Percentiles rank a stretch among this genome's conserved stretches.
Evolutionary conservation across 1,284 basidiomycete species (phyloP).

Genomic region (Marasmius tenuissimus): DNA sequence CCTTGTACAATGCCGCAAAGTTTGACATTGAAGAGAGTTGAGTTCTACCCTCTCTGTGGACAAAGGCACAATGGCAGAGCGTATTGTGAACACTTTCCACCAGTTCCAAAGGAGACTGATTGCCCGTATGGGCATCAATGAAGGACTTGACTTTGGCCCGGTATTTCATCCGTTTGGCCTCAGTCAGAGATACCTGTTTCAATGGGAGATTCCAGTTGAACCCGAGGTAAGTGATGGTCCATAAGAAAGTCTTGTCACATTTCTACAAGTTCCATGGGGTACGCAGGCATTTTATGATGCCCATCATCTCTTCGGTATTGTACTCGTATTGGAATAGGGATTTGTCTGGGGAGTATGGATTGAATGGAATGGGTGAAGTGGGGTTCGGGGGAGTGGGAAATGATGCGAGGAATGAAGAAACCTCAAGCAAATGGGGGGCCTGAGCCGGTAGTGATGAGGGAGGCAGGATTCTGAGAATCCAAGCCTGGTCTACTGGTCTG

Average conservation of each 20-base stretch:
- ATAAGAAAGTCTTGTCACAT: slow-evolving; percentile 12
- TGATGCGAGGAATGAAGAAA: not conserved
- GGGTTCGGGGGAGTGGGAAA: not conserved
- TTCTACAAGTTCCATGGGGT: slow-evolving; percentile 31
- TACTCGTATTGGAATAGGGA: slow-evolving; percentile 16
- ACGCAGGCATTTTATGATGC: slow-evolving; percentile 18
- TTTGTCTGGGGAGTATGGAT: not conserved
- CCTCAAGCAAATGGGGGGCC: no score
- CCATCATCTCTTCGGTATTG: slow-evolving; percentile 14
- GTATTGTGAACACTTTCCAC: slow-evolving; percentile 27
- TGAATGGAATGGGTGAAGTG: not conserved
- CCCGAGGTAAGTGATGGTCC: slow-evolving; percentile 20
- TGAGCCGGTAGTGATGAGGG: no score
- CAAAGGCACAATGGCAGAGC: slow-evolving; percentile 33
- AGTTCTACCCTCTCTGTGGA: slow-evolving; percentile 27
- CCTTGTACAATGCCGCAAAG: slow-evolving; percentile 11
- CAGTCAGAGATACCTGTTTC: slow-evolving; percentile 21
- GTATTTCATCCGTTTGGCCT: slow-evolving; percentile 12
- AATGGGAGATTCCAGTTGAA: slow-evolving; percentile 23
- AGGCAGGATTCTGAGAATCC: no score
- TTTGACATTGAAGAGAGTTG: slow-evolving; percentile 27
- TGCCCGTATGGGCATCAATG: not conserved
- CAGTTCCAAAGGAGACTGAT: slow-evolving; percentile 14
- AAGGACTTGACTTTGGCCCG: slow-evolving; percentile 19
- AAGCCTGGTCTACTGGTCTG: not conserved